These are phyloP conservation scores for Ophiorrhiza pumila DNA, from an alignment of 257 asterid genomes.

Conservation along the genomic window DNA sequence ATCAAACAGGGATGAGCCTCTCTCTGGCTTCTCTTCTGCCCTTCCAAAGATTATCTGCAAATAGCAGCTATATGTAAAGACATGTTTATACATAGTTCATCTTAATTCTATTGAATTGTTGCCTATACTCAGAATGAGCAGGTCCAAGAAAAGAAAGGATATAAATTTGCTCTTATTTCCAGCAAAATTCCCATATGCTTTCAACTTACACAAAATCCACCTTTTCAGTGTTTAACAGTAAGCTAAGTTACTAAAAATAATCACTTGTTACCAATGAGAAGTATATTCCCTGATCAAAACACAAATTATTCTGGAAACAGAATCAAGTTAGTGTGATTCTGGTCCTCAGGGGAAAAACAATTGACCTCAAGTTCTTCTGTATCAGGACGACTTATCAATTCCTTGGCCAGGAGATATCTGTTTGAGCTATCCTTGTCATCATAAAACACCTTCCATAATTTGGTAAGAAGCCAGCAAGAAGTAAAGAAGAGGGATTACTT, in stretches of 20 bases:
- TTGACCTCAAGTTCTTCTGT: conserved; percentile 87
- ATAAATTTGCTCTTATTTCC: neutral
- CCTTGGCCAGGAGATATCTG: conserved; percentile 83
- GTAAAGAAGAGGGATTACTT: conserved; percentile 2
- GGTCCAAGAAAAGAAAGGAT: neutral
- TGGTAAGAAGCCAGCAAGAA: conserved; percentile 17
- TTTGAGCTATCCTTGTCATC: conserved; percentile 88
- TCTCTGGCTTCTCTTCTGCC: conserved; percentile 42
- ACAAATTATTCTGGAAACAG: neutral
- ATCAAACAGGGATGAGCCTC: conserved; percentile 58
- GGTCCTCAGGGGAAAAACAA: conserved; percentile 20
- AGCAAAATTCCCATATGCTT: neutral
- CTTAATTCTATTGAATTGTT: neutral
- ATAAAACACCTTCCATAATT: conserved; percentile 90
- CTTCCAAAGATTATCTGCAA: conserved; percentile 71
- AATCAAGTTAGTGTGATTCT: neutral
- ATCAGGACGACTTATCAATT: conserved; percentile 74
- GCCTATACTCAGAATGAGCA: neutral
- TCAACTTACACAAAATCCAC: neutral
- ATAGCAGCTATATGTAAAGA: neutral
- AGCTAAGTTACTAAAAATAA: neutral
- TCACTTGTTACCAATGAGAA: neutral
- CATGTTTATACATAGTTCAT: neutral
- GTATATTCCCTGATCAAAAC: neutral
- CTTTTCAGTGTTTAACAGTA: neutral